Evolutionary conservation across 768 basidiomycete species (phyloP).

Genomic region (Mycena belliarum): DNA sequence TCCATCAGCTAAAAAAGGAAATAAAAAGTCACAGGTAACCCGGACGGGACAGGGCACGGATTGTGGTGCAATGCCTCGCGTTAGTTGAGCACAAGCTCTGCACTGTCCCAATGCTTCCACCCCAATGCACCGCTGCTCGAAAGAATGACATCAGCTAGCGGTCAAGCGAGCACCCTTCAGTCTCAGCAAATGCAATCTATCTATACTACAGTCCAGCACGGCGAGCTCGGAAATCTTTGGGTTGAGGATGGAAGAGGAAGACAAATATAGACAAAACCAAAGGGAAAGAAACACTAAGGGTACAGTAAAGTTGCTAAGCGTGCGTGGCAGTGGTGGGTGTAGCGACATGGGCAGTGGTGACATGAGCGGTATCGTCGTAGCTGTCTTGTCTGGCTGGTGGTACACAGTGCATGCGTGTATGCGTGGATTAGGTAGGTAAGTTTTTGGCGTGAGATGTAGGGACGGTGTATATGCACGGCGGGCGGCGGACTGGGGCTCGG

Average conservation of each 20-base stretch:
- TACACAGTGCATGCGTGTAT: constrained; percentile 12
- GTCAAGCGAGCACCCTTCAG: too few relatives aligned
- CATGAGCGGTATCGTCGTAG: background rate
- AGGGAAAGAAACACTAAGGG: constrained; percentile 3
- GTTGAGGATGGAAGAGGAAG: constrained; percentile 4
- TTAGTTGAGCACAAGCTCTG: too few relatives aligned
- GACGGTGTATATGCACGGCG: constrained; percentile 1
- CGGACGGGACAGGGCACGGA: too few relatives aligned
- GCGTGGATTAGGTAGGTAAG: constrained; percentile 5
- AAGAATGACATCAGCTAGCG: too few relatives aligned
- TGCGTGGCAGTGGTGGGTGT: background rate
- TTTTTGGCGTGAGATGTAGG: constrained; percentile 15
- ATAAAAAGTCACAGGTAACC: too few relatives aligned
- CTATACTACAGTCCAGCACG: too few relatives aligned
- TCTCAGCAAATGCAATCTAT: too few relatives aligned
- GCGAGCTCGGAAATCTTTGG: background rate
- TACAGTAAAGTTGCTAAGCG: constrained; percentile 15
- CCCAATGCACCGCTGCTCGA: too few relatives aligned
- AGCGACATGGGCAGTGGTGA: too few relatives aligned
- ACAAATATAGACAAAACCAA: background rate
- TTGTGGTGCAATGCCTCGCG: too few relatives aligned
- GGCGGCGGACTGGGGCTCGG: background rate
- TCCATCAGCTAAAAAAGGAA: background rate
- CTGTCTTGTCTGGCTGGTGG: background rate
- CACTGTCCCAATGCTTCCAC: too few relatives aligned